Percentiles rank a stretch among this genome's conserved stretches.
Conservation (phyloP, 208 protist species). For the Acanthamoeba comandoni region DNA sequence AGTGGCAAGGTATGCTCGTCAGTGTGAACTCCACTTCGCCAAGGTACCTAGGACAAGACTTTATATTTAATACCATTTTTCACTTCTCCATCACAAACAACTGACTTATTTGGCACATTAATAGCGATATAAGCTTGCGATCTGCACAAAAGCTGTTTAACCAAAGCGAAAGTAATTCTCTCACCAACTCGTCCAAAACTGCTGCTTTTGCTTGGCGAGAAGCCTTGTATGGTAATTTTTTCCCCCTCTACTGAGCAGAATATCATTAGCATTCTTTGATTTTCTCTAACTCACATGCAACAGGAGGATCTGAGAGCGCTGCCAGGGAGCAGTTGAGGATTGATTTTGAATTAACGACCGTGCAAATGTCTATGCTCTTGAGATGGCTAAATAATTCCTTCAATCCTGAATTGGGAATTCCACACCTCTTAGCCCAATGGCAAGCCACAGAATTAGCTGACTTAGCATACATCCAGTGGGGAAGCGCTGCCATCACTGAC, state of each 20-base stretch:
- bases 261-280: neutral
- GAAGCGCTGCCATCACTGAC: neutral
- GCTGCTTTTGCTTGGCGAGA: neutral
- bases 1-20: constrained; percentile 43
- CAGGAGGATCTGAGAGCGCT: neutral
- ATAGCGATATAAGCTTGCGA: constrained; percentile 18
- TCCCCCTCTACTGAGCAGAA: neutral
- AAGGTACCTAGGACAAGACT: neutral
- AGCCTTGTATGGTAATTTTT: constrained; percentile 26
- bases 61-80: neutral
- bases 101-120: neutral
- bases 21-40: constrained; percentile 20
- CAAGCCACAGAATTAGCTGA: constrained; percentile 14
- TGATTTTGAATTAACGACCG: constrained; percentile 11
- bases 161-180: neutral
- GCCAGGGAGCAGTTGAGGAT: neutral
- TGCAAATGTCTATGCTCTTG: constrained; percentile 4
- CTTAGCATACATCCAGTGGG: constrained; percentile 60
- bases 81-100: neutral
- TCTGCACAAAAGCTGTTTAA: constrained; percentile 14
- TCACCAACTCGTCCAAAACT: neutral
- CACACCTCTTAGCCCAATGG: constrained; percentile 4
- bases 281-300: neutral
- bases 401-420: neutral
- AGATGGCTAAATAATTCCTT: neutral